Percentiles rank a stretch among this genome's conserved stretches.
These are phyloP conservation scores for Malassezia japonica DNA, from an alignment of 1,284 basidiomycete genomes.

Conservation along the genomic window DNA sequence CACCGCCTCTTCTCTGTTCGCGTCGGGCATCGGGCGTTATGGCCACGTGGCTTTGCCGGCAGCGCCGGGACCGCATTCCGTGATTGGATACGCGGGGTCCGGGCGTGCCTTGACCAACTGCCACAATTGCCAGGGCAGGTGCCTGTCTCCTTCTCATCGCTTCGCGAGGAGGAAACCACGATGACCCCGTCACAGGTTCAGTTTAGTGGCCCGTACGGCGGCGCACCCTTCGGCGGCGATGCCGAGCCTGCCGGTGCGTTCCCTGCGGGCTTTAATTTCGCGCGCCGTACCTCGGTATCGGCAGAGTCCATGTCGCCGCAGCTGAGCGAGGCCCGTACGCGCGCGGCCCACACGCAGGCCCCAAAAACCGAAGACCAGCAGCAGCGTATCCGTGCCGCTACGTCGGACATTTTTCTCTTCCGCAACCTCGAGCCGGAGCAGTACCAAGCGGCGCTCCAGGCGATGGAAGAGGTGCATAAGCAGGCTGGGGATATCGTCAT, in stretches of 20 bases:
- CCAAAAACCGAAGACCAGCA: constrained; percentile 78
- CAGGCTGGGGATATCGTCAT: constrained; percentile 73
- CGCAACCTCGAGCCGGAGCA: constrained; percentile 93
- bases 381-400: constrained; percentile 73
- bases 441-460: constrained; percentile 78
- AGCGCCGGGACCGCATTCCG: no score
- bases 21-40: no score
- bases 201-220: constrained; percentile 7
- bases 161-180: no score
- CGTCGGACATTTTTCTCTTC: constrained; percentile 85
- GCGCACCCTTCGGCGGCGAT: not conserved
- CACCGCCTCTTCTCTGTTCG: no score
- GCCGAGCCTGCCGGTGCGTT: not conserved
- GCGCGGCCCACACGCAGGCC: constrained; percentile 2
- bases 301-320: constrained; percentile 84
- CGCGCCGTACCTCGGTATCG: constrained; percentile 82
- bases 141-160: no score
- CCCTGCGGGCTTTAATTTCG: constrained; percentile 63
- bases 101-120: no score
- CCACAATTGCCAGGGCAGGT: no score
- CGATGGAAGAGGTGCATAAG: constrained; percentile 82
- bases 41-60: no score
- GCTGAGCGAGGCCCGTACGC: not conserved
- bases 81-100: no score
- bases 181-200: no score